Conservation (phyloP, 2,329 filamentous ascomycete genomes). For the Botrytis porri region DNA sequence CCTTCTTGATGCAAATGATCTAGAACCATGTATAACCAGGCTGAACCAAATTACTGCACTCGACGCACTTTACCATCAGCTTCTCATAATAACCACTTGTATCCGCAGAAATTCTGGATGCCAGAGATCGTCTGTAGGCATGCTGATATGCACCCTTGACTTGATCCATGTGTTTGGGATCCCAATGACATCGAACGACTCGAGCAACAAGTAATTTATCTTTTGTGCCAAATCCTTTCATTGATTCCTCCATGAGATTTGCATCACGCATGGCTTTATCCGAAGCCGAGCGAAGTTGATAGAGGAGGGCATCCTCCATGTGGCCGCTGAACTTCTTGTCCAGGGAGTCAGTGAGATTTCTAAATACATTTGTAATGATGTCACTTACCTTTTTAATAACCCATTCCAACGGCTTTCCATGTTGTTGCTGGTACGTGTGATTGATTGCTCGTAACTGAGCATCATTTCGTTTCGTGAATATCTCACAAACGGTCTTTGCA, state of each 20-base stretch:
- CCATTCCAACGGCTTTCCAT: slow-evolving; percentile 65
- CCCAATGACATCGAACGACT: slow-evolving; percentile 83
- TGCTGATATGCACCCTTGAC: slow-evolving; percentile 76
- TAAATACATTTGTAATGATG: not conserved
- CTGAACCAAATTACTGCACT: slow-evolving; percentile 11
- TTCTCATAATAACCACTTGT: slow-evolving; percentile 80
- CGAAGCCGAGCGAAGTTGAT: slow-evolving; percentile 71
- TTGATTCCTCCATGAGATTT: slow-evolving; percentile 75
- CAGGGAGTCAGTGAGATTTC: slow-evolving; percentile 22
- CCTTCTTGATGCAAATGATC: not conserved
- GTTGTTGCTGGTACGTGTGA: slow-evolving; percentile 70
- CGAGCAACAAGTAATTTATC: slow-evolving; percentile 74
- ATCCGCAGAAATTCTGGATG: slow-evolving; percentile 71
- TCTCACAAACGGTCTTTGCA: slow-evolving; percentile 72
- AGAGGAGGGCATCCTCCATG: slow-evolving; percentile 81
- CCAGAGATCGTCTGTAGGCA: slow-evolving; percentile 65
- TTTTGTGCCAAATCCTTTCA: slow-evolving; percentile 85
- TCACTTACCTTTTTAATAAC: slow-evolving; percentile 65
- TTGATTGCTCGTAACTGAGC: slow-evolving; percentile 80
- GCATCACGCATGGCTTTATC: slow-evolving; percentile 87
- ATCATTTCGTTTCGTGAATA: slow-evolving; percentile 73
- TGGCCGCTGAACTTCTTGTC: slow-evolving; percentile 78
- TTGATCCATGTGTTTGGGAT: slow-evolving; percentile 68
- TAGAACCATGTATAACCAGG: slow-evolving; percentile 14
- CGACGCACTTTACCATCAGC: slow-evolving; percentile 58